These are phyloP conservation scores for Didymella segeticola DNA, from an alignment of 2,329 filamentous ascomycete species.

Conservation along the genomic window DNA sequence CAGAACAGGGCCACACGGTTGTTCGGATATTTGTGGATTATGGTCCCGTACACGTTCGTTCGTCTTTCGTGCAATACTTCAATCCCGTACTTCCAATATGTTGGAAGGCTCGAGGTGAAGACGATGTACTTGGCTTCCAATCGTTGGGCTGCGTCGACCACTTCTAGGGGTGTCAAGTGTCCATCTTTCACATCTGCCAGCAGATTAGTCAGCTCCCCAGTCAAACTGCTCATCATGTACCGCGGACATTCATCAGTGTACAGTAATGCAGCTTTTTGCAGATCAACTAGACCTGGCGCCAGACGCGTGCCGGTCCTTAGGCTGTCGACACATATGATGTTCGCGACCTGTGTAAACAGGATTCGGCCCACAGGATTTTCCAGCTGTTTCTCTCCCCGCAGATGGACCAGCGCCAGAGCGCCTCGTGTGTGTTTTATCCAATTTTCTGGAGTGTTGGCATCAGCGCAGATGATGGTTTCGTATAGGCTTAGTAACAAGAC, in stretches of 20 bases:
- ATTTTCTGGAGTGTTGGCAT: conserved; percentile 14
- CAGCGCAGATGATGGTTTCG: conserved; percentile 22
- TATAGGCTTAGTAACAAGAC: conserved; percentile 25
- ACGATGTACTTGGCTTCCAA: conserved; percentile 14
- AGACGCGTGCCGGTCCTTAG: conserved; percentile 13
- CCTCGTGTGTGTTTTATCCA: conserved; percentile 26
- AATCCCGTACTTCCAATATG: conserved; percentile 9
- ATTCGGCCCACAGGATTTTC: conserved; percentile 17
- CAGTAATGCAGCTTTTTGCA: conserved; percentile 6
- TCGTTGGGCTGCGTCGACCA: conserved; percentile 3
- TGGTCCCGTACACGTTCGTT: background rate
- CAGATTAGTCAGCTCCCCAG: conserved; percentile 8
- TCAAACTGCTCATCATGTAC: conserved; percentile 5
- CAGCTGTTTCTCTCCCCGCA: conserved; percentile 20
- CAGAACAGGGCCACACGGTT: conserved; percentile 22
- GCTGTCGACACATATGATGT: conserved; percentile 19
- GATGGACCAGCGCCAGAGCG: conserved; percentile 21
- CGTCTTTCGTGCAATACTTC: background rate
- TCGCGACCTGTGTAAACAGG: conserved; percentile 25
- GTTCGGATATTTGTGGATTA: conserved; percentile 13
- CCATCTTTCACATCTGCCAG: conserved; percentile 8
- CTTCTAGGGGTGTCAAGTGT: background rate
- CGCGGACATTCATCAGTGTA: conserved; percentile 4
- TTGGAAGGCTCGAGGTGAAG: conserved; percentile 3
- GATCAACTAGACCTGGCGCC: conserved; percentile 10